phyloP scores from a whole-genome alignment of 75 land plant species.

The Cupressus sempervirens region DNA sequence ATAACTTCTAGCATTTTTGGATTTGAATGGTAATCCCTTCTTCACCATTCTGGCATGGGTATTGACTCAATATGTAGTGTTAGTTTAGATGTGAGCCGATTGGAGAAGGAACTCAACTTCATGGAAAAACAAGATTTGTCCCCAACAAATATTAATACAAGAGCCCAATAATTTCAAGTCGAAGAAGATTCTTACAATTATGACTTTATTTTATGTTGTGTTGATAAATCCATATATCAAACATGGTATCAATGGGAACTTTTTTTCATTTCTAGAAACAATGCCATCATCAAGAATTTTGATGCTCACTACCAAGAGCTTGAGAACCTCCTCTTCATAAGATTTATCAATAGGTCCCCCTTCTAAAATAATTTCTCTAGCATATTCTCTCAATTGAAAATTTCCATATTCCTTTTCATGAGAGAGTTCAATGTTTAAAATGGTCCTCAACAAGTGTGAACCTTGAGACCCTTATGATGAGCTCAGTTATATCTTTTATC shows the following conservation, averaged over 20 bases:
- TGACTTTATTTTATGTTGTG: background rate
- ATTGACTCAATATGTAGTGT: too few species aligned
- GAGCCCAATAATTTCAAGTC: slow-evolving; percentile 19
- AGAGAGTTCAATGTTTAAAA: too few species aligned
- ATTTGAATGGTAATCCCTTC: too few species aligned
- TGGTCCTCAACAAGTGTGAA: too few species aligned
- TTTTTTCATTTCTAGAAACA: background rate
- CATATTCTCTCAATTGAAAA: too few species aligned
- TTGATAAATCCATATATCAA: background rate
- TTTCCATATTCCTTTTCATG: too few species aligned
- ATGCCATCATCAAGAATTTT: background rate
- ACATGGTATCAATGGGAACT: background rate
- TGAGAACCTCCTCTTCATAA: background rate
- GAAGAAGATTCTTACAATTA: background rate
- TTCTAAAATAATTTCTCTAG: background rate
- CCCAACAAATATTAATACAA: slow-evolving; percentile 47
- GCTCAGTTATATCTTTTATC: too few species aligned
- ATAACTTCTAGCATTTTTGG: too few species aligned
- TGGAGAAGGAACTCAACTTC: too few species aligned
- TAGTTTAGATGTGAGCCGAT: too few species aligned
- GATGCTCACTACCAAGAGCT: background rate
- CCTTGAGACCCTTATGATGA: too few species aligned
- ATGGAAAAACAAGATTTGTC: slow-evolving; percentile 12
- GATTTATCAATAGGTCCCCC: background rate
- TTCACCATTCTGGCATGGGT: too few species aligned